Conservation (phyloP, 163 green algal species). For the Prototheca cutis region DNA sequence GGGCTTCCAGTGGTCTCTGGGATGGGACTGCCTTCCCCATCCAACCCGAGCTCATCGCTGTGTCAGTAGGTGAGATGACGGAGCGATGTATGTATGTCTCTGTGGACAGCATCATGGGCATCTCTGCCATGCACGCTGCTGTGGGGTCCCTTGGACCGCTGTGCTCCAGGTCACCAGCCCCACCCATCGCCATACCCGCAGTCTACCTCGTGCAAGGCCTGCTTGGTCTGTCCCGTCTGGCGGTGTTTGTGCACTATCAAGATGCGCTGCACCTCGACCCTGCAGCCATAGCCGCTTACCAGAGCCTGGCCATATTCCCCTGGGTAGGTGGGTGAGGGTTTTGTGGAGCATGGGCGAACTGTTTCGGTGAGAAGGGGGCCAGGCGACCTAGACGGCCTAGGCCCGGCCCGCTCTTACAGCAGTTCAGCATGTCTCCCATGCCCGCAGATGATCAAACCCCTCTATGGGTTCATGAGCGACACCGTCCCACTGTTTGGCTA, state of each 20-base stretch:
- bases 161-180: no score
- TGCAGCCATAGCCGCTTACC: conserved; percentile 35
- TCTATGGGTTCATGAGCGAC: conserved; percentile 91
- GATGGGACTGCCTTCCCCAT: no score
- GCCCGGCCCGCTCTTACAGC: no score
- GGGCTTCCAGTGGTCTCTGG: no score
- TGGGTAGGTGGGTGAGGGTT: no score
- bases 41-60: not conserved
- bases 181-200: conserved; percentile 14
- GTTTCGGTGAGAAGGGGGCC: no score
- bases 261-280: conserved; percentile 77
- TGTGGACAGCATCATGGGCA: no score
- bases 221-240: conserved; percentile 77
- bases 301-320: conserved; percentile 2
- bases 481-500: conserved; percentile 86
- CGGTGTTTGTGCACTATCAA: conserved; percentile 87
- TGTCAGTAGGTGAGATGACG: not conserved
- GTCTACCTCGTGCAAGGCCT: conserved; percentile 88
- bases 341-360: no score
- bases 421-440: not conserved
- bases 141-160: no score
- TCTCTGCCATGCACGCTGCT: no score
- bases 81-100: no score
- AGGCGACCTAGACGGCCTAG: no score
- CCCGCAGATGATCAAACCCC: conserved; percentile 52